Conservation (phyloP, 306 rosid species). For the Cucumis cinereus region DNA sequence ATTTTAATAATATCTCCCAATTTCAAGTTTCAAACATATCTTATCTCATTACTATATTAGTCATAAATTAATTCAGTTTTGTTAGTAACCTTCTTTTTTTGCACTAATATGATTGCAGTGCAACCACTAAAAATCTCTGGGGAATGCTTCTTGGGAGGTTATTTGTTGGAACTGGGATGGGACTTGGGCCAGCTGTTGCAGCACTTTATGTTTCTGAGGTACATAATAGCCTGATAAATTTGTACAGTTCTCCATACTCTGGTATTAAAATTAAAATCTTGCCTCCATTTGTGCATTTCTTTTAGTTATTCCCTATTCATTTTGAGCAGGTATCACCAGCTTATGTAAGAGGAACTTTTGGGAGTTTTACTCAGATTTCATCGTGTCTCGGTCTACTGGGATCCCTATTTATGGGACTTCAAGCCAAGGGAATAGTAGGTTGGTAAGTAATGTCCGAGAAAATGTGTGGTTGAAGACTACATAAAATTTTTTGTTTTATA, state of each 20-base stretch:
- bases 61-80: background rate
- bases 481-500: background rate
- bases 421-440: conserved; percentile 66
- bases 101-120: conserved; percentile 35
- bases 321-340: conserved; percentile 74
- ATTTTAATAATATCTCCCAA: background rate
- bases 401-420: conserved; percentile 76
- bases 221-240: conserved; percentile 3
- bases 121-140: conserved; percentile 65
- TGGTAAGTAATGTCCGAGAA: conserved; percentile 36
- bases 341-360: conserved; percentile 83
- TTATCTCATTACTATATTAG: background rate
- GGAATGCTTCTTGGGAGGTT: conserved; percentile 96
- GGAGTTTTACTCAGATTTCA: conserved; percentile 84
- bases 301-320: conserved; percentile 8
- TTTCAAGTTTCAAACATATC: background rate
- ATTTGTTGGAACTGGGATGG: conserved; percentile 94
- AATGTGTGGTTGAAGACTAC: conserved; percentile 8
- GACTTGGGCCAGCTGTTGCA: conserved; percentile 78
- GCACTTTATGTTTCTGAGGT: conserved; percentile 90
- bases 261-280: background rate
- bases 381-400: conserved; percentile 86
- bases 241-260: background rate
- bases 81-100: background rate
- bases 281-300: background rate